These are phyloP conservation scores for Xanthoceras sorbifolium DNA, from an alignment of 345 rosid species.

Conservation along the genomic window DNA sequence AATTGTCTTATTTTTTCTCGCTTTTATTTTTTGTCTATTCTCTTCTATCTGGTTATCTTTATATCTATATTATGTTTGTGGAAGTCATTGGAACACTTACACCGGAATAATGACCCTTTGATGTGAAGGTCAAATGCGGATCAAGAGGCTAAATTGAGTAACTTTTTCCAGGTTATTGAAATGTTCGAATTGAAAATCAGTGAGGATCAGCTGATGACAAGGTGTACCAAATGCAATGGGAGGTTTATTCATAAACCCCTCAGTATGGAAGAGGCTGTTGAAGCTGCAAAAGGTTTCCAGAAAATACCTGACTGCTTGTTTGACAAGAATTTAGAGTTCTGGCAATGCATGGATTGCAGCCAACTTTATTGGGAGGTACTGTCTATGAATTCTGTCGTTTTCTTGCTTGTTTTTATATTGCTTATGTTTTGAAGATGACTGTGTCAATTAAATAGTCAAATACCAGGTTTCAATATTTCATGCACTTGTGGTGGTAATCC, in stretches of 20 bases:
- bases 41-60: background rate
- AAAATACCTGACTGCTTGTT: slow-evolving; percentile 84
- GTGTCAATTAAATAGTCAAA: background rate
- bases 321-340: slow-evolving; percentile 80
- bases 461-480: background rate
- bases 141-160: slow-evolving; percentile 6
- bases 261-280: slow-evolving; percentile 79
- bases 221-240: slow-evolving; percentile 96
- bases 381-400: background rate
- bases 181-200: slow-evolving; percentile 66
- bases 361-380: slow-evolving; percentile 99
- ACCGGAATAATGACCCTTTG: background rate
- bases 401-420: background rate
- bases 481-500: background rate
- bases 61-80: background rate
- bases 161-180: slow-evolving; percentile 63
- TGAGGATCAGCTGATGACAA: slow-evolving; percentile 81
- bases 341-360: slow-evolving; percentile 96
- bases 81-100: background rate
- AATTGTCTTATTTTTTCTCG: background rate
- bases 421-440: background rate
- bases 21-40: background rate
- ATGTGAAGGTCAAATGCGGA: background rate
- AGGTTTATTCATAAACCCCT: slow-evolving; percentile 83
- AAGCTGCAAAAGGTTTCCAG: slow-evolving; percentile 95